phyloP scores from a whole-genome alignment of 1,139 yeast species.

The Candida anutae region DNA sequence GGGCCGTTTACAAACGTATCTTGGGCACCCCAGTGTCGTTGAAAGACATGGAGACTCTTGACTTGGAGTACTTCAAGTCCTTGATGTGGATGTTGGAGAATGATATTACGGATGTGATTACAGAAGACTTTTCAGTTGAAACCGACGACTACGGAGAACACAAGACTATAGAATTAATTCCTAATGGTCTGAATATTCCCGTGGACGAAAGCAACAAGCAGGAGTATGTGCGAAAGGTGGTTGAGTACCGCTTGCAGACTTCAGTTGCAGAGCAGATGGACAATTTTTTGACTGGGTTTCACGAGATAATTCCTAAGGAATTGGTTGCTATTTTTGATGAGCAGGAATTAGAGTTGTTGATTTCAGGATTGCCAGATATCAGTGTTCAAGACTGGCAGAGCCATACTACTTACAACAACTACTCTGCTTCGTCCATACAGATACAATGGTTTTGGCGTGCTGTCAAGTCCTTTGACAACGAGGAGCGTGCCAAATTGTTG shows the following conservation, averaged over 20 bases:
- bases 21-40: conserved; percentile 76
- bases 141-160: conserved; percentile 93
- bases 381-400: conserved; percentile 94
- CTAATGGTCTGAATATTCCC: conserved; percentile 73
- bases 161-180: conserved; percentile 68
- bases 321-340: conserved; percentile 86
- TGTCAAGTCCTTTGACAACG: conserved; percentile 87
- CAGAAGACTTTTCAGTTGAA: conserved; percentile 93
- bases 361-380: conserved; percentile 93
- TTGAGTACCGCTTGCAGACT: conserved; percentile 76
- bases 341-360: conserved; percentile 86
- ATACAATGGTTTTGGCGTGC: conserved; percentile 99
- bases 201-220: conserved; percentile 90
- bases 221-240: conserved; percentile 79
- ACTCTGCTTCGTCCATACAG: conserved; percentile 77
- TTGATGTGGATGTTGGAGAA: conserved; percentile 95
- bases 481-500: conserved; percentile 85
- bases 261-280: conserved; percentile 87
- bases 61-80: conserved; percentile 86
- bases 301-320: conserved; percentile 85
- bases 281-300: conserved; percentile 79
- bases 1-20: conserved; percentile 88
- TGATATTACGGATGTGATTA: conserved; percentile 91
- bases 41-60: conserved; percentile 93
- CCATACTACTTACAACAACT: conserved; percentile 76